These are phyloP conservation scores for Colletotrichum camelliae DNA, from an alignment of 2,329 filamentous ascomycete species.

Conservation along the genomic window DNA sequence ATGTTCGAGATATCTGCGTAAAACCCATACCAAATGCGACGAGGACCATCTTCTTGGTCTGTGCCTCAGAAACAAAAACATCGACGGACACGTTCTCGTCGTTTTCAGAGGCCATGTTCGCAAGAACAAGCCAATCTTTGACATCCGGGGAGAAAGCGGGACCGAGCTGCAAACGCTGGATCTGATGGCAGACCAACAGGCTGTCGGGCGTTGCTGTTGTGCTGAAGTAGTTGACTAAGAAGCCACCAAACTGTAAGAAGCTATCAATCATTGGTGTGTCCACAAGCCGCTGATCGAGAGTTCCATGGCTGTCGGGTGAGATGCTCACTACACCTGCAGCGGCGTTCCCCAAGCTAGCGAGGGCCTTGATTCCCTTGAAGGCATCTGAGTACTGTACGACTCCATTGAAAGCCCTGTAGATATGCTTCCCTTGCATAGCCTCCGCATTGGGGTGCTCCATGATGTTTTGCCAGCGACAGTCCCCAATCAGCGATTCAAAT, in stretches of 20 bases:
- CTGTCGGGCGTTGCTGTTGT: neutral
- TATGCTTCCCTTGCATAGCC: neutral
- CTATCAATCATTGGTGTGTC: constrained; percentile 6
- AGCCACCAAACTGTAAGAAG: constrained; percentile 21
- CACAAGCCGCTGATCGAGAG: neutral
- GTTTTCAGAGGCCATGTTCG: neutral
- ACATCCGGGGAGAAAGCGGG: neutral
- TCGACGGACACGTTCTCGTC: neutral
- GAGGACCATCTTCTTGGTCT: neutral
- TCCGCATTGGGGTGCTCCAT: neutral
- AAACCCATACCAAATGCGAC: neutral
- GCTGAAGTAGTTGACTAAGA: constrained; percentile 23
- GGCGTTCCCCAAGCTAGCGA: neutral
- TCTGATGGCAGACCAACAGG: neutral
- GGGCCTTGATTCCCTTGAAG: neutral
- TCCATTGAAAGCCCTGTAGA: neutral
- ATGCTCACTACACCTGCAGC: neutral
- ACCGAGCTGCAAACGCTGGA: neutral
- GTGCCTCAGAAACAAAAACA: neutral
- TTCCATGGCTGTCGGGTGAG: neutral
- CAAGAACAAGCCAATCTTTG: neutral
- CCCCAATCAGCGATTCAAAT: neutral
- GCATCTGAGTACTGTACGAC: neutral
- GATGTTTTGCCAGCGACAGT: neutral
- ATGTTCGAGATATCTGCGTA: neutral